phyloP scores from a whole-genome alignment of 208 protist species.

The Trypanosoma cruzi region DNA sequence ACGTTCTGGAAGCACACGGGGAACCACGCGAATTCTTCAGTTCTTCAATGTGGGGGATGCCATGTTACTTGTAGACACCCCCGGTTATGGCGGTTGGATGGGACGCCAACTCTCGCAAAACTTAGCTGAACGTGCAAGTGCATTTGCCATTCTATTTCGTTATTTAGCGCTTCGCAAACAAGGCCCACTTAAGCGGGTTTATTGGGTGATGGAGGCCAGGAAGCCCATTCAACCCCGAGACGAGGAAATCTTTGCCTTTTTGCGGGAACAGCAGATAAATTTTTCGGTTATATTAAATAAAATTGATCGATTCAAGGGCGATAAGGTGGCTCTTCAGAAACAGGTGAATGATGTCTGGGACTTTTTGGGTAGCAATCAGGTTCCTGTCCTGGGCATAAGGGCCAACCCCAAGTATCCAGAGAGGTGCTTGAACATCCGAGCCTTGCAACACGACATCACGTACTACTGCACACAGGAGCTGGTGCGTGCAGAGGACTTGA shows the following conservation, averaged over 20 bases:
- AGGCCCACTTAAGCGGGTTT: slow-evolving; percentile 80
- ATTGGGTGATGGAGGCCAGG: slow-evolving; percentile 83
- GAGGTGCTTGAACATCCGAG: slow-evolving; percentile 60
- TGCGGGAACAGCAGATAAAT: slow-evolving; percentile 67
- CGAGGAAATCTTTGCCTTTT: slow-evolving; percentile 76
- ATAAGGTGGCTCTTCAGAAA: slow-evolving; percentile 6
- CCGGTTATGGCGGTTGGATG: slow-evolving; percentile 87
- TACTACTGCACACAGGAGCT: slow-evolving; percentile 71
- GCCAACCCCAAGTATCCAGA: slow-evolving; percentile 53
- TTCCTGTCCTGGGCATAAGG: slow-evolving; percentile 75
- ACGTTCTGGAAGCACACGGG: slow-evolving; percentile 41
- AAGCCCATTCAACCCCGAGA: slow-evolving; percentile 71
- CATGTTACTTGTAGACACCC: slow-evolving; percentile 85
- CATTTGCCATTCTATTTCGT: slow-evolving; percentile 83
- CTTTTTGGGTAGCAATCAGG: slow-evolving; percentile 67
- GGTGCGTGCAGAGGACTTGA: slow-evolving; percentile 42
- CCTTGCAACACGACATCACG: slow-evolving; percentile 83
- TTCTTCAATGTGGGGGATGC: slow-evolving; percentile 93
- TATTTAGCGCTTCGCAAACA: slow-evolving; percentile 82
- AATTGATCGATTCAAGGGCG: slow-evolving; percentile 59
- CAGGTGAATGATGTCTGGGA: slow-evolving; percentile 59
- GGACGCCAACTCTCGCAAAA: slow-evolving; percentile 43
- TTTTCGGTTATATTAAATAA: slow-evolving; percentile 88
- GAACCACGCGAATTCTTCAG: slow-evolving; percentile 78
- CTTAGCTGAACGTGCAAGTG: slow-evolving; percentile 52